Evolutionary conservation across 2,329 filamentous ascomycete genomes (phyloP), one percentile per base, ranked within the genome.

Genomic region (Colletotrichum eremochloae): DNA sequence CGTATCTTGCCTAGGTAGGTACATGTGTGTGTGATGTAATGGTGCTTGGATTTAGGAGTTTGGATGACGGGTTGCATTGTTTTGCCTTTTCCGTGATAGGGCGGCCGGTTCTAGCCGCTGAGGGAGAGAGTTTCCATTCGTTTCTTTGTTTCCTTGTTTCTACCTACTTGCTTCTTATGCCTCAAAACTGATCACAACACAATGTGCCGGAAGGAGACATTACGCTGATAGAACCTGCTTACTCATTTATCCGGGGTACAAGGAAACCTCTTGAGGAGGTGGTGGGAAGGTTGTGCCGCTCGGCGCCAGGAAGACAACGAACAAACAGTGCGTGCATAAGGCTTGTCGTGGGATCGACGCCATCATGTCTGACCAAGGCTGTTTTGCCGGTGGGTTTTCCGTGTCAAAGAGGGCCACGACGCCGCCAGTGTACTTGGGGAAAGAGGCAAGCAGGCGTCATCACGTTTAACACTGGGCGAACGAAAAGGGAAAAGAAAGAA

Each of bases 391-490:
- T 24, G 24, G 24, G 24, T 24, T 24, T 24, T 24, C 24, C 24
- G 24, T 24, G 24, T 24, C 24, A 24, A 24, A 24, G 24, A 24
- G 24, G 24, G 24, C 24, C 24, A 24, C 24, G 24, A 24, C 24
- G 24, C 24, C 24, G 24, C 24, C 24, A 24, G 24, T 24, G 24
- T 24, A 24, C 24, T 24, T 24, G 24, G 33, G 33, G 33, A 36
- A 36, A 36, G 33, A 5, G 15, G 15, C 15, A 42, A 15, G 38
- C 56, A 29, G 38, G 15, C 24, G 20, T 40, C 38, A 29, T 44
- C n/a, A 33, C 29, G 11, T 46, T 55, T 18, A 66, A 70, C 46
- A 46, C 62, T 55, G 44, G 62, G 62, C 55, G 4, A 8, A 36
- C 5, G 40, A 42, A 42, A 8, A 44, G 42, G 18, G 1, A 44